Base-by-base conservation (phyloP, 2,329 filamentous ascomycete genomes). In the Fusarium sublunatum region DNA sequence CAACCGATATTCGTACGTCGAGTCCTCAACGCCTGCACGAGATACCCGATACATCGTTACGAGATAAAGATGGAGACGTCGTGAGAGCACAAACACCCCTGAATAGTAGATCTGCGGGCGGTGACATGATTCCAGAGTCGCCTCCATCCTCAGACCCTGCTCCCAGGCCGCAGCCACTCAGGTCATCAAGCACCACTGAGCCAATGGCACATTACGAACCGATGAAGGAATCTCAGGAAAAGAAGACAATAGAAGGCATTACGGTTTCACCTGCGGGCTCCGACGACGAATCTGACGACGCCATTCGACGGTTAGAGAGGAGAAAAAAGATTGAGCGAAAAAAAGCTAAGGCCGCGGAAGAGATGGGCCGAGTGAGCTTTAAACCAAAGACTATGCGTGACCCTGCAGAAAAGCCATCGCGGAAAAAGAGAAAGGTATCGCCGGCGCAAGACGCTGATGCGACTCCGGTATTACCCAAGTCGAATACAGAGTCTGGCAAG, bases 151-250 rank as follows among this genome's bases (percentile, higher is more conserved):
- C 69, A 19, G 68, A 65, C 13, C 52, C 41, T 32, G 68, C 67
- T 5, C 69, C 69, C 13, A 56, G 55, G 35, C 57, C 58, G 4
- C 64, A 68, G 36, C 49, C 60, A 24, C 61, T 67, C 6, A 71
- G 59, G 39, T 68, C 65, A 3, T 65, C 64, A 3, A 60, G 59
- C 9, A 63, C 52, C 4, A 71, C 63, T 19, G 72, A 72, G n/a
- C 80, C 79, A 0, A 74, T 78, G 39, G 72, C 72, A 5, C 73
- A 77, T 19, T 83, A 83, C 53, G 80, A 81, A 58, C 77, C 78
- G 1, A 79, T 82, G 78, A 73, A 75, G 39, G 74, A 78, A 44
- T 83, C 81, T 0, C 81, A 83, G 44, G 76, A 81, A 61, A 74
- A 79, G 29, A 76, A 76, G 42, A 58, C 59, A 1, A 65, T 57